Evolutionary conservation across 2,329 filamentous ascomycete genomes (phyloP).

Genomic region (Fonsecaea nubica): DNA sequence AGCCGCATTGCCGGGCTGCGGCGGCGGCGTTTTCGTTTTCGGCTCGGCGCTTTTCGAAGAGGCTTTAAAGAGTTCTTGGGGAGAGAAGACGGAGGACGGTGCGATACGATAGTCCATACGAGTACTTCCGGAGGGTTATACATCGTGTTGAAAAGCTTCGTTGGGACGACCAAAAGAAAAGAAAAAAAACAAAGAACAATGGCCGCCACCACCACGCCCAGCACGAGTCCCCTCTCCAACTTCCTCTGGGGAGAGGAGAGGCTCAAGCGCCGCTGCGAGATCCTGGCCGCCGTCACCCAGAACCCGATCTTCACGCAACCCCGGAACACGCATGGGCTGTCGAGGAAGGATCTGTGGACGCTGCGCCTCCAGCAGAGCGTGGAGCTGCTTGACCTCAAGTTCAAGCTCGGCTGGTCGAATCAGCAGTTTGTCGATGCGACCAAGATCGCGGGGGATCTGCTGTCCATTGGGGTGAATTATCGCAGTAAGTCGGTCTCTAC

Average conservation of each 20-base stretch:
- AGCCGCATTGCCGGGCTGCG: background rate
- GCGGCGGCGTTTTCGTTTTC: background rate
- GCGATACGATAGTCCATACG: background rate
- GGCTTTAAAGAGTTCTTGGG: background rate
- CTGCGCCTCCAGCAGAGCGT: conserved; percentile 20
- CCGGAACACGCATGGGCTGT: conserved; percentile 17
- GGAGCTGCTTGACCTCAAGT: conserved; percentile 23
- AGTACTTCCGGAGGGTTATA: background rate
- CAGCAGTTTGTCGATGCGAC: conserved; percentile 25
- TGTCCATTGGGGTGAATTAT: conserved; percentile 14
- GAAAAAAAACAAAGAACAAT: conserved; percentile 2
- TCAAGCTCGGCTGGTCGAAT: conserved; percentile 22
- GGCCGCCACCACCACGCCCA: conserved; percentile 4
- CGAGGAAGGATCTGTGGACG: conserved; percentile 28
- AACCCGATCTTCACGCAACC: conserved; percentile 12
- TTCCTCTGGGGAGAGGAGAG: conserved; percentile 21
- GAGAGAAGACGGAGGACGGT: background rate
- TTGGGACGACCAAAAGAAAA: background rate
- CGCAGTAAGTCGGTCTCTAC: conserved; percentile 7
- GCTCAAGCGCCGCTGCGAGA: conserved; percentile 11
- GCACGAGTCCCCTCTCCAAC: conserved; percentile 6
- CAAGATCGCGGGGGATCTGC: conserved; percentile 4
- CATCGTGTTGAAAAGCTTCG: background rate
- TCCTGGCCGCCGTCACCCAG: conserved; percentile 4
- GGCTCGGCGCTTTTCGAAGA: background rate